Percentiles rank a stretch among this genome's conserved stretches.
Evolutionary conservation across 2,329 filamentous ascomycete species (phyloP).

Genomic region (Ceratocystis destructans): DNA sequence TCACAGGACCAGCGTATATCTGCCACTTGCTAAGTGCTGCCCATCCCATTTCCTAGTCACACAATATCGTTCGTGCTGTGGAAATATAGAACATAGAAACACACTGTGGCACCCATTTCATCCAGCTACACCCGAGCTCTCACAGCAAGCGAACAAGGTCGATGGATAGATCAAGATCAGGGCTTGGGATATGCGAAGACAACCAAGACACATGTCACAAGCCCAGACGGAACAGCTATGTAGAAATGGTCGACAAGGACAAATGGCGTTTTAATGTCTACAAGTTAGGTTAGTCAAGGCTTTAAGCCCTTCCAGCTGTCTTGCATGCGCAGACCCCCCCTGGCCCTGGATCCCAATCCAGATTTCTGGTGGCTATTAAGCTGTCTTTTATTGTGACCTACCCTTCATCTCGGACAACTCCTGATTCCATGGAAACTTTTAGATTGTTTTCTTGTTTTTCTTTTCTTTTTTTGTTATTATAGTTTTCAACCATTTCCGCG

Average conservation of each 20-base stretch:
- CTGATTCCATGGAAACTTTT: background rate
- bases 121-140: background rate
- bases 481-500: background rate
- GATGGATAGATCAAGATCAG: background rate
- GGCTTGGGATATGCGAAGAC: slow-evolving; percentile 1
- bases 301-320: background rate
- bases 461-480: no score
- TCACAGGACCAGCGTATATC: background rate
- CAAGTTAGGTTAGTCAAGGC: background rate
- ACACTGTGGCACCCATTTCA: background rate
- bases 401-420: slow-evolving; percentile 5
- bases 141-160: background rate
- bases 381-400: background rate
- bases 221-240: background rate
- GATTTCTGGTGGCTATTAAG: background rate
- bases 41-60: background rate
- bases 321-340: background rate
- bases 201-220: background rate
- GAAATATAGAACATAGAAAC: background rate
- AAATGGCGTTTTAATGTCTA: background rate
- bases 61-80: background rate
- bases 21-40: background rate
- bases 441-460: background rate
- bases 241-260: background rate
- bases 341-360: background rate